Evolutionary conservation across 495 filamentous ascomycete species (phyloP), one percentile per base, ranked within the genome.

Genomic region (Aspergillus homomorphus): DNA sequence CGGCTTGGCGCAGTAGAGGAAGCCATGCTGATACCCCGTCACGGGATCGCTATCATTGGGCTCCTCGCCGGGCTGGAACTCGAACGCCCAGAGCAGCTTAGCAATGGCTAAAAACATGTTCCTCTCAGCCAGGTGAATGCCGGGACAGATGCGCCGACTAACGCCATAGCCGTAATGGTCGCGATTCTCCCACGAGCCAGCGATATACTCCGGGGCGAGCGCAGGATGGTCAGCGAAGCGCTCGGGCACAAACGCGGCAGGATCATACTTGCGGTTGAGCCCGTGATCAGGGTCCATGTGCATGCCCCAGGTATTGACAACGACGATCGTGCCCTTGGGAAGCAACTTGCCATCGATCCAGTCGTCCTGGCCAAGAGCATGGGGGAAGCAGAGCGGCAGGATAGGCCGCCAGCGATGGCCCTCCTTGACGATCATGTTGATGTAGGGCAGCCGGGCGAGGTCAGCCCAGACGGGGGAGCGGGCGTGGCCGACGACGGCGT

Each of bases 71-170:
- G 49, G 60, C 56, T 22, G 1, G 28, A 86, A 72, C 60, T 81
- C 60, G 59, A 84, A 82, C 0, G 80, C 78, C 85, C 85, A 87
- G 5, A 80, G 73, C 58, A 87, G 66, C 10, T 80, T 77, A 42
- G 82, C 82, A 66, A 86, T 79, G 44, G 74, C 70, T 0, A 84
- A 72, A 62, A 83, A 81, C 4, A 87, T 64, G 52, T 82, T 78
- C 55, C 79, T 75, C 51, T 69, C 66, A 0, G 64, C 62, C 1
- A 74, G 54, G 30, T 68, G 63, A 18, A 66, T 64, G 3, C 71
- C 72, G 1, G 72, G 69, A 41, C 72, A 73, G 20, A 71, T 66
- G 8, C 72, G 67, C 5, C 73, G 56, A 1, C 73, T 71, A 10
- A 56, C 49, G 10, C 72, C 63, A 42, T 66, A 76, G 45, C 53